Conservation (phyloP, 1,284 basidiomycete genomes). For the Irpex lacteus region DNA sequence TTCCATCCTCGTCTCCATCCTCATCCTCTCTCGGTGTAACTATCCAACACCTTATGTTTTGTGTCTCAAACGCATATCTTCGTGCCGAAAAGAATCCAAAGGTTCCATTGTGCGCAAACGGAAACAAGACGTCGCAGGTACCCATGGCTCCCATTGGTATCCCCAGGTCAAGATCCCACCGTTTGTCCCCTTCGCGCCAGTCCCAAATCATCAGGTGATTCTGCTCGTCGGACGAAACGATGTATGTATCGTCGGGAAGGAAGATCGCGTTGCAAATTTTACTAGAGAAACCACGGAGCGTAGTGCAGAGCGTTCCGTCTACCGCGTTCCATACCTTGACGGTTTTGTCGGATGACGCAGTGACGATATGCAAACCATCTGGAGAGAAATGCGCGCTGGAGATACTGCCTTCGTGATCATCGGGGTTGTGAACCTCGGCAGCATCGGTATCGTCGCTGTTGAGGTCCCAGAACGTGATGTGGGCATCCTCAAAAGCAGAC, state of each 20-base stretch:
- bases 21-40: no score
- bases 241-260: background rate
- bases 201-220: background rate
- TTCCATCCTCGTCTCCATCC: no score
- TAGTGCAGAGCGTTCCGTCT: background rate
- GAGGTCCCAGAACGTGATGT: background rate
- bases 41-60: no score
- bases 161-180: background rate
- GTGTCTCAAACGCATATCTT: no score
- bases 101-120: no score
- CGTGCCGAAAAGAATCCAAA: no score
- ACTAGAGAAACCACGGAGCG: background rate
- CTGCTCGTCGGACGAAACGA: background rate
- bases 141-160: background rate
- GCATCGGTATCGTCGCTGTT: no score
- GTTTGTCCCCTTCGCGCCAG: background rate
- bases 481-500: background rate
- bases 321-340: background rate
- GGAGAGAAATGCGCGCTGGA: background rate
- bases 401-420: background rate
- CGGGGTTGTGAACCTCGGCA: background rate
- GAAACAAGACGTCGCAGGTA: no score
- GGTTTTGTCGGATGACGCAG: background rate
- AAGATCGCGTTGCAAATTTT: background rate
- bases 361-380: background rate